Base-by-base conservation (phyloP, 352 stramenopile species). In the Saprolegnia diclina region DNA sequence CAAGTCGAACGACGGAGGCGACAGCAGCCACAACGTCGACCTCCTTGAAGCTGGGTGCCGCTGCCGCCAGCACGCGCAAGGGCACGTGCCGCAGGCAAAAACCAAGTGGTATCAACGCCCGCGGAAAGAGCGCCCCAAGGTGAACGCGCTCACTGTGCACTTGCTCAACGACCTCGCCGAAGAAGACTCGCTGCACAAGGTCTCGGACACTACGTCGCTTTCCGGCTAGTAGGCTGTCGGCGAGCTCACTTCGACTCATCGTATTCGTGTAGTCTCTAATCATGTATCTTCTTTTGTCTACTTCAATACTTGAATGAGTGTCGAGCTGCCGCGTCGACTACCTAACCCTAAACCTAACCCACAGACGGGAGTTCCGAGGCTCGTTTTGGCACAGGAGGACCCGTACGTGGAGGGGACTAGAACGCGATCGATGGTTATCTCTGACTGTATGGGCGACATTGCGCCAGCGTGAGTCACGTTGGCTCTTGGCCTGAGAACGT, bases 31-130 rank as follows among this genome's bases (percentile, higher is more conserved):
- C 5, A 26, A 11, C 19, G 63, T 16, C 24, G 35, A 40, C 24
- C 35, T 59, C 11, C 35, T 42, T 9, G 52, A 59, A 16, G 19
- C 11, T 9, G n/a, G n/a, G 24, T 69, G 63, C 3, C 29, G 42
- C 18, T 69, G 63, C 29, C 48, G 53, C 19, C 40, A 69, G 21
- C 48, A 45, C 18, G 63, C 42, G 11, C 63, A 69, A 48, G 63
- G 63, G 7, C 42, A 48, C 42, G 48, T 24, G 16, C 42, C 42
- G 42, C 13, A 26, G 11, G 11, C 24, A 19, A 69, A 69, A 22
- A 35, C 63, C 7, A 69, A 69, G 38, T 48, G 42, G 42, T 48
- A 48, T 48, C 42, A 48, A n/a, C 18, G n/a, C 19, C 18, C 22
- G 10, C 48, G 53, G 9, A 69, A 69, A 16, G 13, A 54, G 9